Conservation (phyloP, 768 basidiomycete genomes). For the Lentinula raphanica region DNA sequence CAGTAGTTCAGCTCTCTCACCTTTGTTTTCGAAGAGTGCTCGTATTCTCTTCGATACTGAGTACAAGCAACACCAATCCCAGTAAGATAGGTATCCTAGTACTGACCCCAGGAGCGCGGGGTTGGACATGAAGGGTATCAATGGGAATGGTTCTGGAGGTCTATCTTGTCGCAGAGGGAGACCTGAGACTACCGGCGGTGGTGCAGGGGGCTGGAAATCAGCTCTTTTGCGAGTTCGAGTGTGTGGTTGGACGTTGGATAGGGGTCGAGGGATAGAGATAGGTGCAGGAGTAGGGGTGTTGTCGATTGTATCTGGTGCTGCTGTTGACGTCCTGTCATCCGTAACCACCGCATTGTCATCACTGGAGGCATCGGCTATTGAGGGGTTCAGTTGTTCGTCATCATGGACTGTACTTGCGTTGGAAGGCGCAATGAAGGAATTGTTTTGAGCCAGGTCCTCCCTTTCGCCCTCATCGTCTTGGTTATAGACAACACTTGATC, state of each 20-base stretch:
- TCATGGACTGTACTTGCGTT: not conserved
- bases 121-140: slow-evolving; percentile 52
- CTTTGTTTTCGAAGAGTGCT: slow-evolving; percentile 31
- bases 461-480: not conserved
- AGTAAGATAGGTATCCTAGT: slow-evolving; percentile 62
- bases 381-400: not conserved
- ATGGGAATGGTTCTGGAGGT: slow-evolving; percentile 42
- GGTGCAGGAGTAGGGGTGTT: not conserved
- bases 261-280: not conserved
- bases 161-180: slow-evolving; percentile 25
- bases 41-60: slow-evolving; percentile 52
- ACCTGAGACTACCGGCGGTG: not conserved
- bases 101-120: slow-evolving; percentile 47
- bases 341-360: not conserved
- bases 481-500: not conserved
- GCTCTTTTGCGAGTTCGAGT: not conserved
- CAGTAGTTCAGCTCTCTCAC: slow-evolving; percentile 26
- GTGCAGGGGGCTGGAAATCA: not conserved
- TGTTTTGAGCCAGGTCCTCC: not conserved
- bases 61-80: slow-evolving; percentile 63
- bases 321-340: not conserved
- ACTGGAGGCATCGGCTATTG: not conserved
- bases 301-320: not conserved
- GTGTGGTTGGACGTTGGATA: not conserved
- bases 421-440: not conserved